These are phyloP conservation scores for Macrophomina phaseolina DNA, from an alignment of 2,329 filamentous ascomycete genomes.

Conservation along the genomic window DNA sequence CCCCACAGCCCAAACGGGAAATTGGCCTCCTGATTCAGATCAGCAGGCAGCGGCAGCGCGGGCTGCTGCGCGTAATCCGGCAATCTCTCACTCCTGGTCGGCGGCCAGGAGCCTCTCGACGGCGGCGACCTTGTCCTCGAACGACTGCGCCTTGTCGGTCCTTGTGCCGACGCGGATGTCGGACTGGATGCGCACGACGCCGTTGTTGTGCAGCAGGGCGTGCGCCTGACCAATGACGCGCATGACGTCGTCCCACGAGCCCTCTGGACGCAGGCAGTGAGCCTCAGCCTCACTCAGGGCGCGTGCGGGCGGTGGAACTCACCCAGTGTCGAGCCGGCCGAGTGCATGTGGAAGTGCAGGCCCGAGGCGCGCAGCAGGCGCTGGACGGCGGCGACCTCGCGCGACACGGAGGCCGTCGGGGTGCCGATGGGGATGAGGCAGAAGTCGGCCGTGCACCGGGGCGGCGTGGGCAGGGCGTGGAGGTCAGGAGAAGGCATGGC, in stretches of 20 bases:
- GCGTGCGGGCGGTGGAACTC: not conserved
- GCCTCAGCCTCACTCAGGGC: conserved; percentile 7
- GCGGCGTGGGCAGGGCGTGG: conserved; percentile 61
- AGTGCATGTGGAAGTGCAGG: conserved; percentile 86
- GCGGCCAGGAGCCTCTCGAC: conserved; percentile 42
- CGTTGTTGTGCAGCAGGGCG: conserved; percentile 45
- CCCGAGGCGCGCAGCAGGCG: conserved; percentile 80
- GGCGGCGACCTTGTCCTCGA: conserved; percentile 76
- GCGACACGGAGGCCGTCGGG: conserved; percentile 55
- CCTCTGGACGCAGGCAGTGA: conserved; percentile 63
- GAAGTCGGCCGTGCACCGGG: conserved; percentile 84
- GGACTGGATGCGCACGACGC: conserved; percentile 73
- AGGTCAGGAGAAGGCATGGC: conserved; percentile 29
- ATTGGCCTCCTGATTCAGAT: conserved; percentile 23
- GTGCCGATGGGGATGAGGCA: conserved; percentile 81
- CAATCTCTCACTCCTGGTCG: conserved; percentile 8
- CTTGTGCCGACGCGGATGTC: conserved; percentile 86
- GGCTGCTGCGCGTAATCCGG: conserved; percentile 15
- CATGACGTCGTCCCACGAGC: conserved; percentile 89
- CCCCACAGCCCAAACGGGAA: conserved; percentile 12
- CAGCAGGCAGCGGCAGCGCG: conserved; percentile 2
- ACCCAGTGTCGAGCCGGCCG: conserved; percentile 85
- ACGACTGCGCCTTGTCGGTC: conserved; percentile 84
- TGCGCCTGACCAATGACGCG: conserved; percentile 51
- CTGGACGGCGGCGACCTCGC: conserved; percentile 87